phyloP scores from a whole-genome alignment of 75 land plant genomes.

The Gnetum montanum region DNA sequence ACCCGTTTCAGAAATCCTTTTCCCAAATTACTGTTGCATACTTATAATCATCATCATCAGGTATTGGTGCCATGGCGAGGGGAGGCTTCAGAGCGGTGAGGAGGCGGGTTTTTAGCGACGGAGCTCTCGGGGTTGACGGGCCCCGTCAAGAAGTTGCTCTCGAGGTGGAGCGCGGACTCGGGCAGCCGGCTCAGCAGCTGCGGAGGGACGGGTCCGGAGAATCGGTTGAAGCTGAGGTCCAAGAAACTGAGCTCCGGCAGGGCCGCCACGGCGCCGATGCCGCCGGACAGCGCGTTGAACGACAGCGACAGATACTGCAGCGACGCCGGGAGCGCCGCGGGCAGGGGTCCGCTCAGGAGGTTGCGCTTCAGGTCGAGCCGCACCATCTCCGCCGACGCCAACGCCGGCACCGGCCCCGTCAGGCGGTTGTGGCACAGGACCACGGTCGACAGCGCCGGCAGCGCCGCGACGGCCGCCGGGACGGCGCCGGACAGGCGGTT shows the following conservation, averaged over 20 bases:
- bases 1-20: no score
- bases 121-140: conserved; percentile 45
- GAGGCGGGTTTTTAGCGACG: conserved; percentile 64
- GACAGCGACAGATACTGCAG: conserved; percentile 51
- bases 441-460: conserved; percentile 33
- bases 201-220: conserved; percentile 49
- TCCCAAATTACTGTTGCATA: no score
- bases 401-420: conserved; percentile 45
- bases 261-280: conserved; percentile 13
- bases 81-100: conserved; percentile 42
- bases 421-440: conserved; percentile 55
- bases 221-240: conserved; percentile 66
- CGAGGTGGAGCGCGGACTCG: conserved; percentile 32
- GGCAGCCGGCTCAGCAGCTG: conserved; percentile 37
- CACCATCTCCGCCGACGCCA: conserved; percentile 18
- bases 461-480: conserved; percentile 23
- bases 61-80: no score
- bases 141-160: conserved; percentile 56
- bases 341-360: conserved; percentile 35
- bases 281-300: conserved; percentile 42
- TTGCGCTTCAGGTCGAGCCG: conserved; percentile 55
- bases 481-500: conserved; percentile 39
- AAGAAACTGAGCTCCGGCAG: conserved; percentile 34
- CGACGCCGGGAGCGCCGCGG: conserved; percentile 42
- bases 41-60: no score